phyloP scores from a whole-genome alignment of 345 rosid species.

The Gossypium herbaceum region DNA sequence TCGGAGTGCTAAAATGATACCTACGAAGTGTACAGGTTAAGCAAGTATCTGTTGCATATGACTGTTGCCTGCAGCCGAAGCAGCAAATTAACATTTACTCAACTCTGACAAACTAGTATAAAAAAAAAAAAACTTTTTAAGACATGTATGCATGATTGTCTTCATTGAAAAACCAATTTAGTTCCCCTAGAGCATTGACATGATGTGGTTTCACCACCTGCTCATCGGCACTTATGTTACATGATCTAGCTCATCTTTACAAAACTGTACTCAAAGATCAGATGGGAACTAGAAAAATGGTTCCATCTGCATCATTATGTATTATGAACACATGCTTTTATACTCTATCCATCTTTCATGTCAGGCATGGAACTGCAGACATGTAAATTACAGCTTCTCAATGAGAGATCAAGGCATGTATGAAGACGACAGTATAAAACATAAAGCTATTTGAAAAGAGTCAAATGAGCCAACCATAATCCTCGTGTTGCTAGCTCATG shows the following conservation, averaged over 20 bases:
- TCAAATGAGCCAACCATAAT: not conserved
- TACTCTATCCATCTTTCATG: conserved; percentile 11
- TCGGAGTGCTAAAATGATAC: too few relatives aligned
- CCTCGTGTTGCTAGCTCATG: conserved; percentile 7
- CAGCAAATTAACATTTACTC: too few relatives aligned
- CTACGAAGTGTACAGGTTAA: too few relatives aligned
- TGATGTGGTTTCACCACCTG: conserved; percentile 24
- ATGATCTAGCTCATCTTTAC: conserved; percentile 15
- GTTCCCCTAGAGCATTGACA: not conserved
- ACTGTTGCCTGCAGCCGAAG: too few relatives aligned
- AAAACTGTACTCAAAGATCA: conserved; percentile 15
- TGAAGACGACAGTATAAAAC: conserved; percentile 17
- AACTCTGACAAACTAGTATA: too few relatives aligned
- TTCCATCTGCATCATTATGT: not conserved
- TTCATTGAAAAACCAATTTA: too few relatives aligned
- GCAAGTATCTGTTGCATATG: too few relatives aligned
- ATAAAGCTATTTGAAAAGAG: conserved; percentile 12
- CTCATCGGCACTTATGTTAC: conserved; percentile 21
- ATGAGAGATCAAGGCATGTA: conserved; percentile 12
- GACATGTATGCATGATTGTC: too few relatives aligned
- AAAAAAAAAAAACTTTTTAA: too few relatives aligned
- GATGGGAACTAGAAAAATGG: not conserved
- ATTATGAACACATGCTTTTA: not conserved
- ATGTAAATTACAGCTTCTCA: conserved; percentile 10
- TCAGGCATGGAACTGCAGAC: not conserved